Base-by-base conservation (phyloP, 1,284 basidiomycete genomes). In the Malassezia nana region DNA sequence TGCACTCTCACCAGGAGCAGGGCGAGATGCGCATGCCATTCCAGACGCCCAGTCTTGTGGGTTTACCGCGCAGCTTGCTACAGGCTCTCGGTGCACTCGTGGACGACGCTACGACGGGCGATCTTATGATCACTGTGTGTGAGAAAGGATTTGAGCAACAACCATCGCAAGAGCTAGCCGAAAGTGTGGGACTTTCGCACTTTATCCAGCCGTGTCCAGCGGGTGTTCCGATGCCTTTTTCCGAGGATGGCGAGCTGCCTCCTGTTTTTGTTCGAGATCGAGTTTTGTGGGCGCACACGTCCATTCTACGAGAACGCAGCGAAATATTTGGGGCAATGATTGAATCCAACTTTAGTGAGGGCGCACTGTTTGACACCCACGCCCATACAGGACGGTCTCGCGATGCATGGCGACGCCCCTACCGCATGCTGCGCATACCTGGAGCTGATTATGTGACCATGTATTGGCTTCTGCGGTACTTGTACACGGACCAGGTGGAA, bases 271-370 rank as follows among this genome's bases (percentile, higher is more conserved):
- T 70, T 2, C 62, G 70, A 16, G 68, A 72, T 32, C 65, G 70
- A 13, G 57, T 85, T 18, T 81, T 90, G 25, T 89, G 86, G 74
- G 86, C 86, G 0, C 87, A 89, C 73, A 83, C 83, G 2, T 58
- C 64, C 38, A 55, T 67, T 5, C 59, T 67, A 29, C 58, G 55
- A 10, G 41, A 46, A 18, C 55, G 86, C 20, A 84, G 84, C 20
- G 85, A 87, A 47, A 89, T 89, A 65, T 89, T 89, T 66, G 78
- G 81, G 2, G 85, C 84, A 1, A 85, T 88, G 81, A 78, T 89
- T 18, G 77, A 79, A 26, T 85, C 84, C 0, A 80, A 82, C 0
- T 89, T 73, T 30, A 58, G 62, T 46, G 70, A 73, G 39, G 66
- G 66, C 16, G 48, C 22, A 13, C 43, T 29, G 50, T 48, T 18